These are phyloP conservation scores for Gynostemma pentaphyllum DNA, from an alignment of 306 rosid genomes.

Conservation along the genomic window DNA sequence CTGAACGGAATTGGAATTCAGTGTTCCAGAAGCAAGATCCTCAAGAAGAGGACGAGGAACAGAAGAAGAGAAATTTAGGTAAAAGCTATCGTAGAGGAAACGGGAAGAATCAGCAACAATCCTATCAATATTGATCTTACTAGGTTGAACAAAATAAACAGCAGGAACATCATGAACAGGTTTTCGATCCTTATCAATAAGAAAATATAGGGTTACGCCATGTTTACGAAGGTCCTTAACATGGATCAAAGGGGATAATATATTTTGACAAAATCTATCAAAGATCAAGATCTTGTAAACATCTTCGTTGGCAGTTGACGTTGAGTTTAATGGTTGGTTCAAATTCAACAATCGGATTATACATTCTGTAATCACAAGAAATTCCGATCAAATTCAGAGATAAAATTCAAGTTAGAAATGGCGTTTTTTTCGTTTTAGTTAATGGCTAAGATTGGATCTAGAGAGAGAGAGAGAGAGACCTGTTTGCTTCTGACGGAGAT, in stretches of 20 bases:
- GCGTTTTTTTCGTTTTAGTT: neutral
- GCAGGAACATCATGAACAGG: constrained; percentile 93
- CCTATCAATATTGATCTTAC: constrained; percentile 46
- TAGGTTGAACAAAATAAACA: constrained; percentile 80
- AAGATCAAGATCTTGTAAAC: constrained; percentile 86
- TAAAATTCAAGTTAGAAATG: neutral
- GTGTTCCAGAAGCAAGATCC: constrained; percentile 77
- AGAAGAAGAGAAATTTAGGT: constrained; percentile 70
- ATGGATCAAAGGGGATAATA: constrained; percentile 77
- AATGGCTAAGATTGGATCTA: constrained; percentile 1
- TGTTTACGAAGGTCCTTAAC: constrained; percentile 95
- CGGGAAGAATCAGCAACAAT: constrained; percentile 66
- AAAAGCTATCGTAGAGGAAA: constrained; percentile 66
- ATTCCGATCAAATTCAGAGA: neutral
- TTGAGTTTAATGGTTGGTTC: constrained; percentile 65
- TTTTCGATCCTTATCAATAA: constrained; percentile 84
- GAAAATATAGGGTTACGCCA: constrained; percentile 83
- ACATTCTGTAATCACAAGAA: constrained; percentile 48
- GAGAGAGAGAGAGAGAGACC: constrained; percentile 21
- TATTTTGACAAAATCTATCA: constrained; percentile 80
- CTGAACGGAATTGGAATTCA: constrained; percentile 54
- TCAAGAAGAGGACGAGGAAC: constrained; percentile 88
- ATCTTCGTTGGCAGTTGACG: constrained; percentile 71
- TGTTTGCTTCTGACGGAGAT: constrained; percentile 55
- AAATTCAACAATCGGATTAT: constrained; percentile 81